These are phyloP conservation scores for Candida xiaguanensis DNA, from an alignment of 805 yeast species.

Conservation along the genomic window DNA sequence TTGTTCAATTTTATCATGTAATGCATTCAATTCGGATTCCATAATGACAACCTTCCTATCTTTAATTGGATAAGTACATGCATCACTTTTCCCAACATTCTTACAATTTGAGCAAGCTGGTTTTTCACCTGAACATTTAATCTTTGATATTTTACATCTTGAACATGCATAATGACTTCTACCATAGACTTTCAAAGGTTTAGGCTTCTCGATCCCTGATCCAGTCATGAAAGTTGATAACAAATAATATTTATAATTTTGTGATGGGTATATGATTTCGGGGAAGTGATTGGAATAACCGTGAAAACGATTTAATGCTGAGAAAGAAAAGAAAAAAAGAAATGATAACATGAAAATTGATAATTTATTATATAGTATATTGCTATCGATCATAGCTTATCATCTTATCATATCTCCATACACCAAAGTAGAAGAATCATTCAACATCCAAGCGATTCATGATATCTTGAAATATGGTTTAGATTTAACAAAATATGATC, in stretches of 20 bases:
- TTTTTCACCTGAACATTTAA: conserved; percentile 39
- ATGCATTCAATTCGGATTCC: conserved; percentile 36
- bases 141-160: conserved; percentile 38
- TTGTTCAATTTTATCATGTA: conserved; percentile 25
- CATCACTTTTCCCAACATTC: conserved; percentile 25
- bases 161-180: conserved; percentile 41
- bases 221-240: too few relatives aligned
- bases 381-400: conserved; percentile 44
- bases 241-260: too few relatives aligned
- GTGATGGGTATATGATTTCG: too few relatives aligned
- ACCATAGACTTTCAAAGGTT: conserved; percentile 40
- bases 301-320: too few relatives aligned
- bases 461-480: conserved; percentile 69
- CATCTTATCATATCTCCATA: conserved; percentile 65
- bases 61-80: conserved; percentile 33
- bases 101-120: conserved; percentile 42
- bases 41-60: conserved; percentile 41
- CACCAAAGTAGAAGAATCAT: conserved; percentile 93
- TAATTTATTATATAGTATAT: conserved; percentile 19
- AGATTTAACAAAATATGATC: conserved; percentile 56
- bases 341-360: conserved; percentile 13
- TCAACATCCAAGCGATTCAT: conserved; percentile 84
- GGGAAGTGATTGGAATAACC: too few relatives aligned
- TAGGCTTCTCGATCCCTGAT: conserved; percentile 13
- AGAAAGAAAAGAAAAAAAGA: neutral